These are phyloP conservation scores for Fusarium austroafricanum DNA, from an alignment of 2,329 filamentous ascomycete genomes.

Conservation along the genomic window DNA sequence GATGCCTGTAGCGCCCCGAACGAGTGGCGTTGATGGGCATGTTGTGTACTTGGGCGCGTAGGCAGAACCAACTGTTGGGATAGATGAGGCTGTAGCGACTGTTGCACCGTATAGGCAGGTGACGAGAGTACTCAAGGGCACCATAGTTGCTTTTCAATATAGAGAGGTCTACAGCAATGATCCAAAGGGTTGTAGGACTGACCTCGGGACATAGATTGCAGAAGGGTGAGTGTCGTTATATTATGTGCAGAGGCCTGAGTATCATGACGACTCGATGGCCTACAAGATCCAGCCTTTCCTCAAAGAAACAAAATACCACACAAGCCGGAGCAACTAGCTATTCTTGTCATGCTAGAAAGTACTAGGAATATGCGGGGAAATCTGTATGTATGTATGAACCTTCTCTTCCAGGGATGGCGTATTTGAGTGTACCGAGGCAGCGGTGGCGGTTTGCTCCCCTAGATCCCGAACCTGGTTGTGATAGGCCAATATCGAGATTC, in stretches of 20 bases:
- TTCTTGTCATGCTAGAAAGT: background rate
- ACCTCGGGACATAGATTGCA: too few relatives aligned
- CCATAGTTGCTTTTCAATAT: background rate
- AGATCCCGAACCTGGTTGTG: too few relatives aligned
- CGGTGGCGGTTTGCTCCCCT: too few relatives aligned
- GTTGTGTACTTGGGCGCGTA: constrained; percentile 3
- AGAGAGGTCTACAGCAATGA: background rate
- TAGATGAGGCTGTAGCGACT: background rate
- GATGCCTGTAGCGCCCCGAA: background rate
- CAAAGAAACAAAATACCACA: background rate
- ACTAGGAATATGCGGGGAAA: background rate
- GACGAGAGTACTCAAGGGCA: background rate
- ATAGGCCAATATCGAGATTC: too few relatives aligned
- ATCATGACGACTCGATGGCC: too few relatives aligned
- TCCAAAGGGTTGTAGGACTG: too few relatives aligned
- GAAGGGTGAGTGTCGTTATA: too few relatives aligned
- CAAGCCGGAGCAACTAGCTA: background rate
- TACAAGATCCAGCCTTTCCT: background rate
- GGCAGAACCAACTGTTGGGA: background rate
- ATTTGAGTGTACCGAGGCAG: background rate
- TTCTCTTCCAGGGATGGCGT: background rate
- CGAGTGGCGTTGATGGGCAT: background rate
- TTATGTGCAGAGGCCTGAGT: background rate
- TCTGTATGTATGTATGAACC: background rate
- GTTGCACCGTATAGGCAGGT: background rate